Percentiles rank a stretch among this genome's conserved stretches.
phyloP scores from a whole-genome alignment of 2,329 filamentous ascomycete genomes.

The Coniochaeta hoffmannii region DNA sequence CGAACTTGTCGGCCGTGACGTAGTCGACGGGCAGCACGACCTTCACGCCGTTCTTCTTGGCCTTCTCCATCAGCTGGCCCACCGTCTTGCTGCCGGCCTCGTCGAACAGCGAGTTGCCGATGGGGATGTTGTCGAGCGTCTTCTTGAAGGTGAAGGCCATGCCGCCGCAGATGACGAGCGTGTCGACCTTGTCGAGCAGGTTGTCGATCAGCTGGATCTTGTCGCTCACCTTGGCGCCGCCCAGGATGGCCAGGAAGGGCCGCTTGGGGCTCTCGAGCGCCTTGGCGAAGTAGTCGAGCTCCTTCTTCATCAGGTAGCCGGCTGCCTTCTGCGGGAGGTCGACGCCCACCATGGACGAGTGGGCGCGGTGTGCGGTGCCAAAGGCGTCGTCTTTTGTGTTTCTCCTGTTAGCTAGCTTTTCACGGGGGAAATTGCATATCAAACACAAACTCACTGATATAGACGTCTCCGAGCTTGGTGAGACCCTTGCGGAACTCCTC shows the following conservation, averaged over 20 bases:
- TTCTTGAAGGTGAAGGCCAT: conserved; percentile 99
- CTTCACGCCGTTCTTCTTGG: conserved; percentile 93
- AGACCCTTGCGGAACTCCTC: conserved; percentile 91
- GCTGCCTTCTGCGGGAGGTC: conserved; percentile 94
- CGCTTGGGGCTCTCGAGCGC: conserved; percentile 88
- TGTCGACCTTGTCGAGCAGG: conserved; percentile 95
- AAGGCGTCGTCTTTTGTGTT: conserved; percentile 76
- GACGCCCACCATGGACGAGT: conserved; percentile 98
- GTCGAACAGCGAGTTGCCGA: conserved; percentile 88
- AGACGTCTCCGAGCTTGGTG: conserved; percentile 90
- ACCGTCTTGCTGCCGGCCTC: conserved; percentile 92
- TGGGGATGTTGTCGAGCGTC: conserved; percentile 83
- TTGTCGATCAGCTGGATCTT: conserved; percentile 99
- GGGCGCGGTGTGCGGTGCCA: conserved; percentile 93
- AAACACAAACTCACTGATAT: conserved; percentile 66
- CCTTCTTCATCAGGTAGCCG: conserved; percentile 99
- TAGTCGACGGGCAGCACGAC: conserved; percentile 92
- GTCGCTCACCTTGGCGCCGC: conserved; percentile 96
- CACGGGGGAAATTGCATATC: neutral
- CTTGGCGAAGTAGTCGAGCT: conserved; percentile 98
- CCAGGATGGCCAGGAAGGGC: conserved; percentile 97
- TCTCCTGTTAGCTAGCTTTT: conserved; percentile 16
- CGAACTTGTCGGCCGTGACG: conserved; percentile 93
- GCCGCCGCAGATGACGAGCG: conserved; percentile 88
- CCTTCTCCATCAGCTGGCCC: conserved; percentile 81